Evolutionary conservation across 495 filamentous ascomycete species (phyloP), one percentile per base, ranked within the genome.

Genomic region (Cetradonia linearis): DNA sequence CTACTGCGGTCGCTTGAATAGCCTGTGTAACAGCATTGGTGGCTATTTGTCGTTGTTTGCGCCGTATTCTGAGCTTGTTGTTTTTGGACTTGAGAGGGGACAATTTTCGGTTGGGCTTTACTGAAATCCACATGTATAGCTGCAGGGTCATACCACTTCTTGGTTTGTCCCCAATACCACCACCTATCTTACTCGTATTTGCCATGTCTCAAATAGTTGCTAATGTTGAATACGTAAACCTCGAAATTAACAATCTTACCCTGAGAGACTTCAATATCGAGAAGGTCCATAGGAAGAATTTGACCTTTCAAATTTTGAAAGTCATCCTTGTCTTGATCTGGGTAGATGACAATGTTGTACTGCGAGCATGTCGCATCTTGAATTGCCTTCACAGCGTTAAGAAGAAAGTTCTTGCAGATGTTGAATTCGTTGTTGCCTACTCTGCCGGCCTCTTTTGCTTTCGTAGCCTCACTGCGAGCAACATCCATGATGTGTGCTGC

Each of bases 91-190:
- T 34, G 46, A 25, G 49, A 5, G 6, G 62, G 34, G 42, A 60
- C 57, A 7, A 63, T 38, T 18, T 63, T 63, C 40, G 30, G 23
- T 40, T 60, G 62, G 13, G 62, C 38, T n/a, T 47, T 50, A 38
- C 56, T 44, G 36, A 63, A 63, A 20, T 63, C 55, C n/a, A 63
- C 62, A 42, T 63, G 62, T 57, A 63, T 55, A 33, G 62, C 62
- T 27, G 31, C 28, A n/a, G 57, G 57, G 23, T 63, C 57, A 7
- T 42, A 44, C 62, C 62, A 63, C 40, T 46, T 40, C 33, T 63
- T 63, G 1, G 5, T 37, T 18, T 60, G 37, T 8, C 62, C 62
- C 38, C 23, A 63, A 18, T 47, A 63, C 56, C 62, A 63, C 56
- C 62, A 63, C 49, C n/a, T 44, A 27, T 63, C 30, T 37, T 57